Base-by-base conservation (phyloP, 495 filamentous ascomycete genomes). In the Wilcoxina mikolae region DNA sequence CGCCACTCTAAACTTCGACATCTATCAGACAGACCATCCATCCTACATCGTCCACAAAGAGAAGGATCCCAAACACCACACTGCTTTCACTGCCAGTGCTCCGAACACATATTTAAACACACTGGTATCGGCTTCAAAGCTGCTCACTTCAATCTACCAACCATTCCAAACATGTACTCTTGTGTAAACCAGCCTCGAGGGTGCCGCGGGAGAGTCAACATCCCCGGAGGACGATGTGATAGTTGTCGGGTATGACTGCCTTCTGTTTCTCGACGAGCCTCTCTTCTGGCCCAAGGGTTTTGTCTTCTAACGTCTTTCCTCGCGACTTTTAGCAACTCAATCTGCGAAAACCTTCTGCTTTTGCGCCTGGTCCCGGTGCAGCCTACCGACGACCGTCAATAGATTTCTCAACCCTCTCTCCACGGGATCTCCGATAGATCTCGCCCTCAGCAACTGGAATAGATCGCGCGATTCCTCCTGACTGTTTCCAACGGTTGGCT, bases 141-240 rank as follows among this genome's bases (percentile, higher is more conserved):
- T 39, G 29, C 42, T 4, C 20, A 41, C n/a, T n/a, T n/a, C n/a
- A n/a, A n/a, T n/a, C n/a, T n/a, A n/a, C n/a, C 28, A 31, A 22
- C 43, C 23, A 57, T 27, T 12, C 35, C 26, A 42, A 60, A 56
- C 53, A 66, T 66, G 64, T 66, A 66, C 56, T 66, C 63, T 22
- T 66, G 64, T 27, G 59, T 66, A 51, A 66, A 66, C 17, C 64
- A 66, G 42, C 59, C 64, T 20, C 48, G 64, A 56, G 64, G 64
- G 57, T 66, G 64, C 52, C 62, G 64, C 33, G 64, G 64, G 24
- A 59, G 64, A 44, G 64, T 66, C 53, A 66, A 66, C 28, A 57
- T 51, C 27, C 33, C 55, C 24, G 60, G 60, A 42, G 60, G 59
- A 25, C 63, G 64, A 12, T 66, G 64, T 44, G 64, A 66, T 25